These are phyloP conservation scores for Amaranthus tricolor DNA, from an alignment of 179 eudicot species.

Conservation along the genomic window DNA sequence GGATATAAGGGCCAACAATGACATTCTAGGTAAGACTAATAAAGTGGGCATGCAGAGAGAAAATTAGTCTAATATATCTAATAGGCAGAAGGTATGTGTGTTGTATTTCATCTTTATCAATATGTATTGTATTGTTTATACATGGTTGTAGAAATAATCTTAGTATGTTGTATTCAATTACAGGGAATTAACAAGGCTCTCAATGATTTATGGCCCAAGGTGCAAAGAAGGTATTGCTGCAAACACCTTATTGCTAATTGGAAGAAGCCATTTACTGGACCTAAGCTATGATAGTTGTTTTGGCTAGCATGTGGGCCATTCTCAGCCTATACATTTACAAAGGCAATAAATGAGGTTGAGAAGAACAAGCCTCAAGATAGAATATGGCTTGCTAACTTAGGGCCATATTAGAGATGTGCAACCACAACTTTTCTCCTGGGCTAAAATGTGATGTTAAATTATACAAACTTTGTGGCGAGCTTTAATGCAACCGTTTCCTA, in stretches of 20 bases:
- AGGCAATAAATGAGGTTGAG: background rate
- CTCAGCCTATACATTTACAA: background rate
- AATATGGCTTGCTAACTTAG: background rate
- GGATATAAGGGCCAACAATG: background rate
- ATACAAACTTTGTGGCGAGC: background rate
- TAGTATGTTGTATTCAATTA: background rate
- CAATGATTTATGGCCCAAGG: background rate
- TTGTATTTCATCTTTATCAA: background rate
- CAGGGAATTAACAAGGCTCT: background rate
- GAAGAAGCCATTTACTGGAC: background rate
- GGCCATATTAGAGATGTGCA: background rate
- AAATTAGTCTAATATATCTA: background rate
- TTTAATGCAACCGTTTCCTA: background rate
- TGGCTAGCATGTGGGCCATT: background rate
- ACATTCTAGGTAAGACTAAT: background rate
- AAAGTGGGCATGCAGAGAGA: background rate
- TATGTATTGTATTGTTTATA: background rate
- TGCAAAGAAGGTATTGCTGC: background rate
- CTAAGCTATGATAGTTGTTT: background rate
- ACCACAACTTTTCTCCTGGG: background rate
- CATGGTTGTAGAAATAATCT: too few relatives aligned
- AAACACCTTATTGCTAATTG: background rate
- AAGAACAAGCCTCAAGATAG: background rate
- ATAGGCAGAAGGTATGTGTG: background rate
- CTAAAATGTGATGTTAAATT: background rate